These are phyloP conservation scores for Fraxinus nigra DNA, from an alignment of 305 asterid species.

Conservation along the genomic window DNA sequence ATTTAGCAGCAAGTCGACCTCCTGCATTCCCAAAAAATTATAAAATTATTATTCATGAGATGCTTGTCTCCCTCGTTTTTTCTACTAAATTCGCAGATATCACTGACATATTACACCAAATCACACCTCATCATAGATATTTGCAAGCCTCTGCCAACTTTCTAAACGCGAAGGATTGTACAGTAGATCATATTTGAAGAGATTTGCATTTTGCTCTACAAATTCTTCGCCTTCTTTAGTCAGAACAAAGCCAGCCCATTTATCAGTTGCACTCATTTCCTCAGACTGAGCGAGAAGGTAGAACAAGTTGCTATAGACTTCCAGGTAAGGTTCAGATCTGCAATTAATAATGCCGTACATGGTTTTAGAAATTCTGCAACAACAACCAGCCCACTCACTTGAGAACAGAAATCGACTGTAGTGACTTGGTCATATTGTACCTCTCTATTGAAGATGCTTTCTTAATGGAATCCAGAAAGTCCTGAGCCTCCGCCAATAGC, in stretches of 20 bases:
- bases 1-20: conserved; percentile 95
- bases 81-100: conserved; percentile 19
- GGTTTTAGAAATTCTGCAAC: conserved; percentile 22
- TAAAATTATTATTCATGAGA: conserved; percentile 9
- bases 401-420: conserved; percentile 12
- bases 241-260: conserved; percentile 98
- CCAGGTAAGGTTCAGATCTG: conserved; percentile 85
- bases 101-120: conserved; percentile 27
- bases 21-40: conserved; percentile 50
- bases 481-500: conserved; percentile 85
- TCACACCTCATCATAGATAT: conserved; percentile 88
- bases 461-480: conserved; percentile 69
- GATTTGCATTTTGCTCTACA: conserved; percentile 79
- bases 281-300: conserved; percentile 88
- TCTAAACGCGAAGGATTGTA: conserved; percentile 88
- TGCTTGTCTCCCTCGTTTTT: conserved; percentile 16
- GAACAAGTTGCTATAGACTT: conserved; percentile 86
- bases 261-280: conserved; percentile 93
- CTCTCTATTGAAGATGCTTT: conserved; percentile 50
- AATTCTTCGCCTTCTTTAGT: conserved; percentile 97
- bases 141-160: conserved; percentile 99
- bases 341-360: conserved; percentile 33
- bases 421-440: conserved; percentile 35
- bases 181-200: conserved; percentile 88
- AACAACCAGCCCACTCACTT: conserved; percentile 19